Base-by-base conservation (phyloP, 1,284 basidiomycete genomes). In the Ganoderma lucidum region DNA sequence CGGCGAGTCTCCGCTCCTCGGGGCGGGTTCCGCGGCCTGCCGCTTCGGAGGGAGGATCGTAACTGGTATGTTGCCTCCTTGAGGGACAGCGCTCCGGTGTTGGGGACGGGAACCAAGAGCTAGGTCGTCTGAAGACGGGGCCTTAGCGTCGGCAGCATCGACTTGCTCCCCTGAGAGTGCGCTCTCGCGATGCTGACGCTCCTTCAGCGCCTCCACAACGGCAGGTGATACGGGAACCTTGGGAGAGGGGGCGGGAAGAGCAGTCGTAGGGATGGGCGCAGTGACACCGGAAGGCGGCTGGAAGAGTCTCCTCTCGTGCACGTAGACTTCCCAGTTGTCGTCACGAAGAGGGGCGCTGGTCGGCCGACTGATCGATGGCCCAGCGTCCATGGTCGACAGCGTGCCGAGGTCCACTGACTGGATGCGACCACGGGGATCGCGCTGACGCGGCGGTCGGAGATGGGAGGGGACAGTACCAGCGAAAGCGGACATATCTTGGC, bases 241-340 rank as follows among this genome's bases (percentile, higher is more conserved):
- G 48, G 83, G 78, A 61, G 80, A 75, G 37, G 85, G 77, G 45
- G 80, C 80, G 14, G 41, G 23, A 42, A 87, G 74, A 48, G 87
- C 82, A 15, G 88, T 88, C 10, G 91, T 89, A 4, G 85, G 81
- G 74, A 95, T 94, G 1, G 93, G 93, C 32, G 88, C 82, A 6
- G 91, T 89, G 58, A 92, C 84, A 10, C 93, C 93, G 39, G 90
- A 87, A n/a, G 93, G 93, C 62, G 93, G 93, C 76, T 93, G 92
- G 67, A 95, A 81, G 12, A 95, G 84, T 78, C 91, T 94, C 69
- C 93, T 88, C 63, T 95, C 93, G 60, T 88, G 90, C 66, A 94
- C 86, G 78, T 95, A 95, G 62, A 86, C 79, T 73, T 95, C 92
- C 93, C 93, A 95, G 68, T 92, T 87, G 39, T 87, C 84, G 55